Evolutionary conservation across 371 early-diverging fungal species (phyloP).

Genomic region (Mortierella sp.): DNA sequence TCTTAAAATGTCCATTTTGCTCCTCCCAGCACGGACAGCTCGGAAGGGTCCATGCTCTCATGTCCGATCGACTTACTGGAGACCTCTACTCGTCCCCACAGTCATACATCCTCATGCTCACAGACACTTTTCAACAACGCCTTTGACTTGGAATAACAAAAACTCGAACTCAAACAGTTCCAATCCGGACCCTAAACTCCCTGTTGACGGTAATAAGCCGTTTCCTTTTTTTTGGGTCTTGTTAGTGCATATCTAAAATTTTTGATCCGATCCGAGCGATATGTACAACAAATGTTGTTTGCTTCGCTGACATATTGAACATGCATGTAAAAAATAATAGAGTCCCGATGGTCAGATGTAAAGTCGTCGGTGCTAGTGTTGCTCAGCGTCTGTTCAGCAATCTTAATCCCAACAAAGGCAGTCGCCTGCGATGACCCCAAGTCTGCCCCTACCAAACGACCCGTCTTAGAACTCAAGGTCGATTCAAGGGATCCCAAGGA

Average conservation of each 20-base stretch:
- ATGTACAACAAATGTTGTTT: background rate
- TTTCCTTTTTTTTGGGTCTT: no score
- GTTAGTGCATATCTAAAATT: background rate
- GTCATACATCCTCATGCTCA: background rate
- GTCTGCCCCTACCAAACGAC: background rate
- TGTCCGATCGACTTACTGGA: conserved; percentile 1
- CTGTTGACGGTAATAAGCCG: conserved; percentile 2
- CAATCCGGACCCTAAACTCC: background rate
- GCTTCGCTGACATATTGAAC: background rate
- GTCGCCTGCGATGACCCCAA: conserved; percentile 35
- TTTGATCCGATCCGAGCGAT: background rate
- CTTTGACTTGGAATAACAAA: background rate
- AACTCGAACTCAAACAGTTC: background rate
- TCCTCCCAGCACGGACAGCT: background rate
- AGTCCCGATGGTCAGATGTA: conserved; percentile 49
- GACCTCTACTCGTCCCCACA: conserved; percentile 8
- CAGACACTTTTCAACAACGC: conserved; percentile 2
- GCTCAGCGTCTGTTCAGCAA: conserved; percentile 33
- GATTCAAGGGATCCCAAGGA: conserved; percentile 15
- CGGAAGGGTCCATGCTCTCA: background rate
- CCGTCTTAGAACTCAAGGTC: conserved; percentile 32
- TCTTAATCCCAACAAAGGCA: conserved; percentile 22
- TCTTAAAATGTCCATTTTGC: background rate
- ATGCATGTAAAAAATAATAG: conserved; percentile 7
- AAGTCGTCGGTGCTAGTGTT: conserved; percentile 32